These are phyloP conservation scores for Ganoderma sinense DNA, from an alignment of 1,284 basidiomycete species.

Conservation along the genomic window DNA sequence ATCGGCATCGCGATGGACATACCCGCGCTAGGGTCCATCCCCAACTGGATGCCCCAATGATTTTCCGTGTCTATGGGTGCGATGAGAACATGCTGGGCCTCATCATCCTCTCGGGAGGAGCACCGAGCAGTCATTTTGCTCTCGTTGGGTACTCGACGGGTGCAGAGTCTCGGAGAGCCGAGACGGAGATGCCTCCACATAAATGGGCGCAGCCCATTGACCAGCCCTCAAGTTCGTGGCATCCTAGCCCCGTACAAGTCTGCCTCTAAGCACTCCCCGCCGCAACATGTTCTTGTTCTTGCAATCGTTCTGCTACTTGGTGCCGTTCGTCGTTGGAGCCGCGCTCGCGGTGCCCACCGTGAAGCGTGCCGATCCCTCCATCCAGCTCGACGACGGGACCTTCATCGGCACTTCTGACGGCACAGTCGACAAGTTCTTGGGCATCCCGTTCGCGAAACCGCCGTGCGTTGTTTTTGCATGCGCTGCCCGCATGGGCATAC, in stretches of 20 bases:
- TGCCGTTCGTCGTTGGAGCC: conserved; percentile 13
- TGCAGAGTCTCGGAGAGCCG: background rate
- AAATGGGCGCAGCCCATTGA: background rate
- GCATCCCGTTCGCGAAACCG: conserved; percentile 38
- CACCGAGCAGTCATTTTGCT: background rate
- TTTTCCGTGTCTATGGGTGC: background rate
- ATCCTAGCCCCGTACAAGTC: background rate
- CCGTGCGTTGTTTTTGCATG: conserved; percentile 30
- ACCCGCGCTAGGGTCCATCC: background rate
- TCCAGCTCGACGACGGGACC: conserved; percentile 34
- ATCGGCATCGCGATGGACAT: background rate
- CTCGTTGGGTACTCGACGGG: background rate
- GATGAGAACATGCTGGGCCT: background rate
- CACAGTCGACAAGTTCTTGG: conserved; percentile 32
- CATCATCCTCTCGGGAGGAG: background rate
- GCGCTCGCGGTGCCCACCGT: conserved; percentile 17
- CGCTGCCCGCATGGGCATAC: background rate
- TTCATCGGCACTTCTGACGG: conserved; percentile 33
- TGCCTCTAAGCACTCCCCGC: background rate
- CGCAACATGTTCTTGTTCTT: conserved; percentile 23
- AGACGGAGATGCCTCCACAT: background rate
- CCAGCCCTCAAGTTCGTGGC: background rate
- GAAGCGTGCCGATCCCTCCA: conserved; percentile 24
- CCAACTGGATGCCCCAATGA: too few species aligned
- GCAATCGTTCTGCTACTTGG: conserved; percentile 17